These are phyloP conservation scores for Phialophora verrucosa DNA, from an alignment of 2,329 filamentous ascomycete genomes.

Conservation along the genomic window DNA sequence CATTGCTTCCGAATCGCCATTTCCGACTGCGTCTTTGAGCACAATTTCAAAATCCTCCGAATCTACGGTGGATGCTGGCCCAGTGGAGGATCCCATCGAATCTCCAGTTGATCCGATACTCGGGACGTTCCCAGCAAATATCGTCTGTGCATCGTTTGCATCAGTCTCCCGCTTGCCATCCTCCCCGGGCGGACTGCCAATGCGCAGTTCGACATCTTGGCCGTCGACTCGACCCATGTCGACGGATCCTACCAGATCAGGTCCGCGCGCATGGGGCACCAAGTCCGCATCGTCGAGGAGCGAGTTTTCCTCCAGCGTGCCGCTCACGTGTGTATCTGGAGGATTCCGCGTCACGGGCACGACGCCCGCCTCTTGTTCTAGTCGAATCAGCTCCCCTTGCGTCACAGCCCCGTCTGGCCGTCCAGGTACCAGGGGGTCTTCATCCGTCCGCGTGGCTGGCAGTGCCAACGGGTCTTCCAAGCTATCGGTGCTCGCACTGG, in stretches of 20 bases:
- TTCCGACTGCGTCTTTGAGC: slow-evolving; percentile 17
- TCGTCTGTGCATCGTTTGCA: slow-evolving; percentile 34
- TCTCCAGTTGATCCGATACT: not conserved
- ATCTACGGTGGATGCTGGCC: slow-evolving; percentile 18
- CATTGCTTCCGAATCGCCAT: not conserved
- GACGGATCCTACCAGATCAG: slow-evolving; percentile 80
- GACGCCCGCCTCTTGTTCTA: slow-evolving; percentile 82
- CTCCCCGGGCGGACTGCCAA: slow-evolving; percentile 38
- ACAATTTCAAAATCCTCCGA: slow-evolving; percentile 35
- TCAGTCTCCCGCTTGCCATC: slow-evolving; percentile 24
- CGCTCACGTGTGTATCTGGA: slow-evolving; percentile 44
- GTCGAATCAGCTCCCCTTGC: slow-evolving; percentile 82
- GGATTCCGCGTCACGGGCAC: slow-evolving; percentile 66
- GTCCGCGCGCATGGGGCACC: slow-evolving; percentile 78
- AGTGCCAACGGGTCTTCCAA: slow-evolving; percentile 32
- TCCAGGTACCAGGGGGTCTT: slow-evolving; percentile 41
- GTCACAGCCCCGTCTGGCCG: slow-evolving; percentile 65
- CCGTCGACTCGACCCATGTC: slow-evolving; percentile 79
- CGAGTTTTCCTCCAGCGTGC: slow-evolving; percentile 45
- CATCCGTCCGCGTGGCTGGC: slow-evolving; percentile 5
- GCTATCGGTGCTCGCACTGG: slow-evolving; percentile 26
- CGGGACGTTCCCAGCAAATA: slow-evolving; percentile 25
- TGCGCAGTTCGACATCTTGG: slow-evolving; percentile 52
- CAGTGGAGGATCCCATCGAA: not conserved
- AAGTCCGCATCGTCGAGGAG: slow-evolving; percentile 57